Evolutionary conservation across 768 basidiomycete genomes (phyloP).

Genomic region (Suillus variegatus): DNA sequence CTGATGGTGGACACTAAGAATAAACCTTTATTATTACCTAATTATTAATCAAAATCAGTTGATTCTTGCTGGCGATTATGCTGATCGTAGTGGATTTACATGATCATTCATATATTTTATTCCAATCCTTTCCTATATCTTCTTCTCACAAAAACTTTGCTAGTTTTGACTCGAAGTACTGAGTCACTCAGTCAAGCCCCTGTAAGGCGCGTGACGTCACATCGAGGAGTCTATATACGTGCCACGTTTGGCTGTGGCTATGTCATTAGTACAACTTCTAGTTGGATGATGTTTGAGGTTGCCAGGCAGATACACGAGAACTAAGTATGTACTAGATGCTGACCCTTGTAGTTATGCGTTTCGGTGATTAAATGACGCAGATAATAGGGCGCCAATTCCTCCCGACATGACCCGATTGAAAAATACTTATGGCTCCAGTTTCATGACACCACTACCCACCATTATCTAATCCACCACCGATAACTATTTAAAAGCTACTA

Average conservation of each 20-base stretch:
- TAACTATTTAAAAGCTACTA: background rate
- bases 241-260: background rate
- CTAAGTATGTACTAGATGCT: background rate
- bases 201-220: conserved; percentile 1
- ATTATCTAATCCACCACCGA: background rate
- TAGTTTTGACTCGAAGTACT: no score
- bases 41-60: no score
- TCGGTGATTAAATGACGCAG: background rate
- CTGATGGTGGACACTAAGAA: background rate
- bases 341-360: background rate
- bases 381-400: background rate
- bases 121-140: no score
- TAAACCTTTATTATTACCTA: no score
- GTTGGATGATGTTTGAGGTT: background rate
- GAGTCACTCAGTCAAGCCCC: background rate
- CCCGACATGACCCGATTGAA: conserved; percentile 6
- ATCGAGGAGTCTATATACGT: background rate
- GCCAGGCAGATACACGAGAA: background rate
- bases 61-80: no score
- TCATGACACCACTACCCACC: background rate
- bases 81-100: no score
- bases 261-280: background rate
- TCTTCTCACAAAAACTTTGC: no score
- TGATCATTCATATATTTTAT: no score
- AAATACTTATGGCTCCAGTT: background rate